Evolutionary conservation across 768 basidiomycete species (phyloP), one percentile per base, ranked within the genome.

Genomic region (Phanerochaete carnosa): DNA sequence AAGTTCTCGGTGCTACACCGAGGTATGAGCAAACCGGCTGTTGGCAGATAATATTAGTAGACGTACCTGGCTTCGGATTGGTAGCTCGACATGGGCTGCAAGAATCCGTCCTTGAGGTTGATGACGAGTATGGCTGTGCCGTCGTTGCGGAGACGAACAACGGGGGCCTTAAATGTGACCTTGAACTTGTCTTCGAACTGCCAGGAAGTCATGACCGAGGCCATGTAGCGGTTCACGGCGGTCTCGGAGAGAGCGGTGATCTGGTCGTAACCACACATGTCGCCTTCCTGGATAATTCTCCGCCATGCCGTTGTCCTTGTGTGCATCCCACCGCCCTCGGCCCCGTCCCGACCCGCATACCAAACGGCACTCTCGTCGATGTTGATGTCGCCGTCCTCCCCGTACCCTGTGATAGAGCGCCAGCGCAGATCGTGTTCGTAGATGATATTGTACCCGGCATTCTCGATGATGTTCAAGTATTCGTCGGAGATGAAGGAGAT

Each of bases 231-330:
- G 57, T 70, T 68, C 59, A 72, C 59, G 3, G 66, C 66, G 12
- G 54, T 57, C 43, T 70, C 68, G 12, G 69, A 64, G 25, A 72
- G 53, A 2, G 69, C 62, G 26, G 62, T 64, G 58, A 72, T 61
- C 51, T 64, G 55, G 59, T 72, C 70, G 58, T 65, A 70, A 53
- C 61, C 64, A 47, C 43, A 45, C 58, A 68, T 62, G 32, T 66
- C 56, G n/a, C 60, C 58, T 35, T 57, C 50, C 35, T 62, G 32
- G 25, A 52, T 54, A 49, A 69, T 64, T 19, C 59, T 55, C 19
- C 53, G 52, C 64, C 62, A 62, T 26, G 19, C 53, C 1, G 50
- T 35, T 22, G 19, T 30, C 53, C 29, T 61, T 50, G 53, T 50
- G 23, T 29, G 28, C 19, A 28, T 22, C 5, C 45, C 35, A 19